Evolutionary conservation across 1,284 basidiomycete genomes (phyloP), one percentile per base, ranked within the genome.

Genomic region (Ustilago shanxiensis): DNA sequence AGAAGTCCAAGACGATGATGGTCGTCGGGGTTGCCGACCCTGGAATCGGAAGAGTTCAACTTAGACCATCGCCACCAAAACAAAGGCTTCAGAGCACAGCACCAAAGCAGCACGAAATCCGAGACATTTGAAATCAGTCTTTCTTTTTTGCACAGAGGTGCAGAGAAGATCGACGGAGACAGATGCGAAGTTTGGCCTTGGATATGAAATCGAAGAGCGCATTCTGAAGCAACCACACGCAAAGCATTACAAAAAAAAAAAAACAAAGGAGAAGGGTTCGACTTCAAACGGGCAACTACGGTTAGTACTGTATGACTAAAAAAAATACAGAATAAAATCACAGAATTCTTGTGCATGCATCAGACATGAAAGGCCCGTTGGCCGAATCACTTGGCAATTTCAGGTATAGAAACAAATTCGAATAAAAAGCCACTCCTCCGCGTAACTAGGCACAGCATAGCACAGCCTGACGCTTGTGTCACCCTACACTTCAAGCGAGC

Each of bases 181-280:
- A 56, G 54, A 57, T 29, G 55, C 55, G 29, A 57, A 57, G 14
- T 57, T 57, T 16, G 5, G 45, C 45, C n/a, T 13, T 47, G n/a
- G 20, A 22, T 20, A 10, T 8, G 20, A 20, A 47, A 47, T 49
- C 47, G 47, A 49, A 49, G 4, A 14, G 24, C 47, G 24, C n/a
- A 20, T n/a, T n/a, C 9, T 26, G 22, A 7, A 47, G 10, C 44
- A 47, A 47, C 2, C n/a, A 22, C 18, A n/a, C n/a, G 16, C 11
- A 39, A 45, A 47, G 41, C 14, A n/a, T 29, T 56, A 6, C 31
- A 33, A 33, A 11, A 11, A 11, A 33, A 33, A 33, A 29, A 56
- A 56, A 10, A n/a, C n/a, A n/a, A n/a, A n/a, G n/a, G 8, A 9
- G 26, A 56, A 56, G n/a, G 51, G 51, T 52, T 52, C 33, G 33